Conservation (phyloP, 345 rosid genomes). For the Chamaenerion angustifolium region DNA sequence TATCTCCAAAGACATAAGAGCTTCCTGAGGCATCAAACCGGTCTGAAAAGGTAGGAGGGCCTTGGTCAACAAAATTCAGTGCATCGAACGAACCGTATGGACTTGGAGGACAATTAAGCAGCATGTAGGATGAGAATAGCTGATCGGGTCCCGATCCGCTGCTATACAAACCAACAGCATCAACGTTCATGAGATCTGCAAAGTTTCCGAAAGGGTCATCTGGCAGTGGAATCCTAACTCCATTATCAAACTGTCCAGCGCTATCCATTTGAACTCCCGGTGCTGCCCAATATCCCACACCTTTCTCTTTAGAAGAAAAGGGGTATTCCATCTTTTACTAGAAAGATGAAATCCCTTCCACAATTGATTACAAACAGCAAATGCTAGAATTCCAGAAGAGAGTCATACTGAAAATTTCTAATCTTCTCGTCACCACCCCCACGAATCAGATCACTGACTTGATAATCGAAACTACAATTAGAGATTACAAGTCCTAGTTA, state of each 20-base stretch:
- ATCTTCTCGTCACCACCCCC: too few species aligned
- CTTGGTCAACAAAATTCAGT: constrained; percentile 19
- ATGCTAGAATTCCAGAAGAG: constrained; percentile 10
- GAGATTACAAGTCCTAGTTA: too few species aligned
- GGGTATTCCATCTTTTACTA: constrained; percentile 40
- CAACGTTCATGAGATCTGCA: constrained; percentile 49
- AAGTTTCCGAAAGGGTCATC: constrained; percentile 41
- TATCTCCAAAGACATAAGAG: constrained; percentile 29
- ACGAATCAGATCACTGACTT: too few species aligned
- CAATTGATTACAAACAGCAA: constrained; percentile 7
- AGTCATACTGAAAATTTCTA: neutral
- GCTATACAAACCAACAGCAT: constrained; percentile 54
- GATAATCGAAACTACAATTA: too few species aligned
- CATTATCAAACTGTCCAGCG: constrained; percentile 10
- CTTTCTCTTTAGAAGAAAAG: constrained; percentile 43
- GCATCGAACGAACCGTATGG: constrained; percentile 27
- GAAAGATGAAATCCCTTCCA: neutral
- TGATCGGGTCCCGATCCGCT: constrained; percentile 35
- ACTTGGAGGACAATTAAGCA: constrained; percentile 23
- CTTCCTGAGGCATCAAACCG: constrained; percentile 16
- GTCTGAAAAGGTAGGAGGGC: constrained; percentile 10
- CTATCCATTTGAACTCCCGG: constrained; percentile 31
- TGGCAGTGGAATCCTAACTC: constrained; percentile 16
- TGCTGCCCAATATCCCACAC: constrained; percentile 27
- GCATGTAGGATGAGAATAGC: constrained; percentile 27